Evolutionary conservation across 2,329 filamentous ascomycete species (phyloP).

Genomic region (Septoria linicola): DNA sequence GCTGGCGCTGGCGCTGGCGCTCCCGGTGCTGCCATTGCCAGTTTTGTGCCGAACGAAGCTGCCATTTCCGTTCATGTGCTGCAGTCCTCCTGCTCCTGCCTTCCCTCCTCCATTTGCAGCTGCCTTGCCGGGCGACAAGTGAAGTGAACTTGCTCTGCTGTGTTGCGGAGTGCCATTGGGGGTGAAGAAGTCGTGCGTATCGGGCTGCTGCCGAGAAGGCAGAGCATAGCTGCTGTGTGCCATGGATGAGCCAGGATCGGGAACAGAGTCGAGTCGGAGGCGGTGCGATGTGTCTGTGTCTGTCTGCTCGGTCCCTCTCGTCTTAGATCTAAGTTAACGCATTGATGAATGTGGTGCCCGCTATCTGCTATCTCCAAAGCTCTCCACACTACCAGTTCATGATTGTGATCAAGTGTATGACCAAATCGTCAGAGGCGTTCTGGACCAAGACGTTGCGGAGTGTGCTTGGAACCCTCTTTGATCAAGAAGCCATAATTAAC

Average conservation of each 20-base stretch:
- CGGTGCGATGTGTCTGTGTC: no score
- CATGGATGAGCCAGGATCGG: conserved; percentile 34
- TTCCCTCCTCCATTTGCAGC: not conserved
- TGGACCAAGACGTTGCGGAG: no score
- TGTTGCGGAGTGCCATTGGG: conserved; percentile 25
- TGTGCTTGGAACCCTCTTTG: no score
- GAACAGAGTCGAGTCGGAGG: no score
- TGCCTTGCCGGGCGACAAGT: conserved; percentile 10
- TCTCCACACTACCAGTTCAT: no score
- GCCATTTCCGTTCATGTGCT: conserved; percentile 9
- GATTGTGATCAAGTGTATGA: no score
- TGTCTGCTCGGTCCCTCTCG: no score
- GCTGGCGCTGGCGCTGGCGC: conserved; percentile 27
- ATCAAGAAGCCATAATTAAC: no score
- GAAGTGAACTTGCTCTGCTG: conserved; percentile 28
- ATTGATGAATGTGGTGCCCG: no score
- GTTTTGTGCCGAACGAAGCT: not conserved
- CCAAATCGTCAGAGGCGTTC: no score
- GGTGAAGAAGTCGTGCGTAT: conserved; percentile 31
- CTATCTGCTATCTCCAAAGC: no score
- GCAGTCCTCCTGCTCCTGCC: not conserved
- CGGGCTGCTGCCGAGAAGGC: conserved; percentile 34
- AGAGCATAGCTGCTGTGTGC: conserved; percentile 47
- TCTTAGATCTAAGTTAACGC: no score
- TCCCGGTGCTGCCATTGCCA: conserved; percentile 13